Percentiles rank a stretch among this genome's conserved stretches.
Evolutionary conservation across 2,329 filamentous ascomycete species (phyloP).

Genomic region (Xylaria sp.): DNA sequence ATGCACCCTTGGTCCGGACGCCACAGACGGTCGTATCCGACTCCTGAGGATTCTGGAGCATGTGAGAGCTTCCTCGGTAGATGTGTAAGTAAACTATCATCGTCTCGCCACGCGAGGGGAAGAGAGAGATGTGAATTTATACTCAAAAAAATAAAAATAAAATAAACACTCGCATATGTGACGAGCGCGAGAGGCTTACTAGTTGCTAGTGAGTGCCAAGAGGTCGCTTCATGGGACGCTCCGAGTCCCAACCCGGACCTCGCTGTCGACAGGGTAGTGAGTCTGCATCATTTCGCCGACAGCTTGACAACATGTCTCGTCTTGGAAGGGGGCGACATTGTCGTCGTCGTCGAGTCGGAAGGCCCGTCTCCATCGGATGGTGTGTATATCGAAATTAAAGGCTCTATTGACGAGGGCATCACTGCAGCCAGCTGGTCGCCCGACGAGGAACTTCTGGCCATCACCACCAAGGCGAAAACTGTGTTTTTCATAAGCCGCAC

Average conservation of each 20-base stretch:
- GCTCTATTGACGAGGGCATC: constrained; percentile 92
- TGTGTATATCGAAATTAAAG: constrained; percentile 92
- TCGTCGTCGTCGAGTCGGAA: constrained; percentile 80
- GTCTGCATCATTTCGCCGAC: constrained; percentile 87
- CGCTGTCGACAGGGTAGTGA: constrained; percentile 78
- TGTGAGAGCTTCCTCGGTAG: constrained; percentile 50
- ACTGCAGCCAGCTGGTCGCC: constrained; percentile 91
- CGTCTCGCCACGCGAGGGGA: constrained; percentile 3
- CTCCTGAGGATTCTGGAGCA: constrained; percentile 67
- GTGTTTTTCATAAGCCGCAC: constrained; percentile 92
- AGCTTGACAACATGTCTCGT: constrained; percentile 82
- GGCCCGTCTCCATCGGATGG: constrained; percentile 61
- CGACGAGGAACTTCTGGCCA: constrained; percentile 88
- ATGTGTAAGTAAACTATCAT: constrained; percentile 53
- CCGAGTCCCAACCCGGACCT: constrained; percentile 82
- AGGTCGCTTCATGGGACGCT: constrained; percentile 89
- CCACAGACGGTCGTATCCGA: constrained; percentile 76
- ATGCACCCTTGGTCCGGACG: constrained; percentile 84
- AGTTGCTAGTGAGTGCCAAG: constrained; percentile 51
- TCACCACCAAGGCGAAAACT: constrained; percentile 82
- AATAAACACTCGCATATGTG: not conserved
- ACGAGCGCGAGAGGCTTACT: constrained; percentile 20
- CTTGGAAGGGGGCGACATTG: constrained; percentile 89
- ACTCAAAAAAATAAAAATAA: not conserved
- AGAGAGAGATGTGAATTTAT: not conserved